These are phyloP conservation scores for Ogataea henricii DNA, from an alignment of 805 yeast genomes.

Conservation along the genomic window DNA sequence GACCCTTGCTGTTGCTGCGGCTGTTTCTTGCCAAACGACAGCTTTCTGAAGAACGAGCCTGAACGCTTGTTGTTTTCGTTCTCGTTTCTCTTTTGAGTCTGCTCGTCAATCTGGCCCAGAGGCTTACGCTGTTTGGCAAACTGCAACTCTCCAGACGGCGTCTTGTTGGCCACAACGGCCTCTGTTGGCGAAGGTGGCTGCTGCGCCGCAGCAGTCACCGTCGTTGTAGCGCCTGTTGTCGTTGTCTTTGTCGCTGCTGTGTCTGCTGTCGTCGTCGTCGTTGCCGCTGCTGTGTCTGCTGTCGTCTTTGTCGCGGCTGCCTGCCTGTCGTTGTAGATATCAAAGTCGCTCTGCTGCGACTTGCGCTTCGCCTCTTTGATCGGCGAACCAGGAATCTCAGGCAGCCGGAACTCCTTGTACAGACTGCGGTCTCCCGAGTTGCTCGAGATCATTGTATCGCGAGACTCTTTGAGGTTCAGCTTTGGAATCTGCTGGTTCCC, in stretches of 20 bases:
- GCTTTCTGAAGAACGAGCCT: conserved; percentile 44
- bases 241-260: not conserved
- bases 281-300: conserved; percentile 24
- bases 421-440: conserved; percentile 38
- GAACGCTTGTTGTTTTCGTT: conserved; percentile 23
- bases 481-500: conserved; percentile 22
- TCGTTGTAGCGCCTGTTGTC: no score
- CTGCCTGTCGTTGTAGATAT: conserved; percentile 25
- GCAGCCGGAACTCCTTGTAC: conserved; percentile 51
- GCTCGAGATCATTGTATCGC: conserved; percentile 46
- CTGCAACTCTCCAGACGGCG: conserved; percentile 15
- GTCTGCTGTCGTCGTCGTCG: conserved; percentile 27
- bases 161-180: conserved; percentile 16
- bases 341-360: conserved; percentile 25
- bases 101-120: conserved; percentile 26
- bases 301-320: not conserved
- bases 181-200: conserved; percentile 9
- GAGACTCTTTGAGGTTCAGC: conserved; percentile 30
- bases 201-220: no score
- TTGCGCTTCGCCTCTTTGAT: conserved; percentile 31
- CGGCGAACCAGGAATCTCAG: conserved; percentile 46
- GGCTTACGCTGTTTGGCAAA: conserved; percentile 28
- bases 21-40: conserved; percentile 52
- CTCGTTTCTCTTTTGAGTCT: conserved; percentile 14
- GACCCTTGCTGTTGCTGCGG: conserved; percentile 3